Base-by-base conservation (phyloP, 148 eudicot genomes). In the Silene conica region DNA sequence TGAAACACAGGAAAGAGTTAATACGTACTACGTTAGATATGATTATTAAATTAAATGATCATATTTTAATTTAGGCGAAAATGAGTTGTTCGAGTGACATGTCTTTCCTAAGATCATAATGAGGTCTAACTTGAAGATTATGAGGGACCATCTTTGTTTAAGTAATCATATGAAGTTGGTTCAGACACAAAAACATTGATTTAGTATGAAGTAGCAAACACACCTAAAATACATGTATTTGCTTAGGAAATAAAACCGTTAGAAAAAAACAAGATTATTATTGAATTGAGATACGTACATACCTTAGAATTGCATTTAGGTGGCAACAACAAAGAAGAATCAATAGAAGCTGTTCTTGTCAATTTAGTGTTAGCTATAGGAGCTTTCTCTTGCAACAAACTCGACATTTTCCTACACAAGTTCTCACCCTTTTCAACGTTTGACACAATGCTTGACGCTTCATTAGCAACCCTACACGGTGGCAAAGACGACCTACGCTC, bases 261-360 rank as follows among this genome's bases (percentile, higher is more conserved):
- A 6, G 7, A 59, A 7, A 65, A 65, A 64, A 31, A 8, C 10
- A 16, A 38, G 14, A 56, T 21, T 22, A 56, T 21, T 22, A 59
- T 72, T 10, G 48, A 79, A 34, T 28, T 6, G 10, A 38, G 6
- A 75, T 6, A 1, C 31, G 23, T 89, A 92, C 31, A 31, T 89
- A 92, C 98, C 98, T 89, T 90, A 31, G 92, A 60, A 59, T 76
- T 48, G 45, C 60, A 83, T 73, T 77, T 82, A 18, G 90, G 89
- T 11, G 90, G 88, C 73, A 82, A 78, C 25, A 80, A 73, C 70
- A 67, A n/a, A 0, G 89, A 79, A 31, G 86, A 74, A 25, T 82
- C 85, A 31, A 89, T 77, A 28, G 98, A 90, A 14, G 98, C 79
- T 75, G 80, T 75, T 43, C 86, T 74, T 72, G 66, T 83, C 70